Evolutionary conservation across 164 flowering plant species (phyloP).

Genomic region (Cinnamomum chago): DNA sequence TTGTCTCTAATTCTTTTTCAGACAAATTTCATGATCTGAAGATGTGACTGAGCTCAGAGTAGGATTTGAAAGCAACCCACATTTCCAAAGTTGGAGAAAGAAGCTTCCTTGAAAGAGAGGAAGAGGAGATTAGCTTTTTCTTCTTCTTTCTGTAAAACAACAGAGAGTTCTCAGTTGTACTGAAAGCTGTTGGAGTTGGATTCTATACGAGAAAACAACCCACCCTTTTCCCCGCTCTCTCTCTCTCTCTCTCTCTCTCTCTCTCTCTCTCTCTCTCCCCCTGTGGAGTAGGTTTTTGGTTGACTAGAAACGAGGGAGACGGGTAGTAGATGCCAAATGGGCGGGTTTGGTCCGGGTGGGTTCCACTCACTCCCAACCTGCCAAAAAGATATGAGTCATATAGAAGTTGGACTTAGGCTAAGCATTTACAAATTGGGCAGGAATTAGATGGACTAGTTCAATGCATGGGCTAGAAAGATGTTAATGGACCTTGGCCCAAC

Average conservation of each 20-base stretch:
- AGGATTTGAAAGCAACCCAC: slow-evolving; percentile 5
- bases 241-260: background rate
- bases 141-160: background rate
- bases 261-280: background rate
- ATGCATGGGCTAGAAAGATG: too few relatives aligned
- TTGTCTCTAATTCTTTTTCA: background rate
- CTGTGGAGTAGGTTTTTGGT: background rate
- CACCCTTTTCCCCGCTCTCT: too few relatives aligned
- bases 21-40: background rate
- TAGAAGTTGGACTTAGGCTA: too few relatives aligned
- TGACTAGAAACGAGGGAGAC: too few relatives aligned
- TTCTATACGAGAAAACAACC: background rate
- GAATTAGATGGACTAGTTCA: too few relatives aligned
- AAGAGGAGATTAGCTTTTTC: background rate
- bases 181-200: background rate
- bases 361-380: too few relatives aligned
- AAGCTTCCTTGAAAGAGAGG: background rate
- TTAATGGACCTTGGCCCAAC: too few relatives aligned
- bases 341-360: too few relatives aligned
- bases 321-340: too few relatives aligned
- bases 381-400: too few relatives aligned
- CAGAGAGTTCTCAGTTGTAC: background rate
- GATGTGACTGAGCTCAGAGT: background rate
- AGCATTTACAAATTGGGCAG: too few relatives aligned
- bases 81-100: background rate